Conservation (phyloP, 495 filamentous ascomycete species). For the Penicillium cinerascens region DNA sequence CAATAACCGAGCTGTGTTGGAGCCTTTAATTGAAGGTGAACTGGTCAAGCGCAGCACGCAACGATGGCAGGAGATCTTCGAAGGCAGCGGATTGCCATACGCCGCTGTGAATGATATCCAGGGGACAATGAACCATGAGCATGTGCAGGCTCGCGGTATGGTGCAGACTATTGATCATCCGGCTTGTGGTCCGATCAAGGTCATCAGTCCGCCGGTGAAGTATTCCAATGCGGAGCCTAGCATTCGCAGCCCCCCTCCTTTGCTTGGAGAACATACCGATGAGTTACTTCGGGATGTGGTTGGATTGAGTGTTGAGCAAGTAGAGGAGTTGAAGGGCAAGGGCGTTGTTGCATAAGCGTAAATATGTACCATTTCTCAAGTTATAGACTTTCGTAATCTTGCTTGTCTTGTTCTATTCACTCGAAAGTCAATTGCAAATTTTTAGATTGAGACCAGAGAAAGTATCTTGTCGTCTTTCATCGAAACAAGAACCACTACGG, state of each 20-base stretch:
- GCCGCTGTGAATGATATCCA: slow-evolving; percentile 88
- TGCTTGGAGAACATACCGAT: slow-evolving; percentile 84
- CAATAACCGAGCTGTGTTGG: slow-evolving; percentile 65
- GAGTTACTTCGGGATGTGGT: slow-evolving; percentile 48
- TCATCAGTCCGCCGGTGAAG: slow-evolving; percentile 95
- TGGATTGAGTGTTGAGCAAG: background rate
- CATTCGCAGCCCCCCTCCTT: slow-evolving; percentile 70
- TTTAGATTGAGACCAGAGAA: too few relatives aligned
- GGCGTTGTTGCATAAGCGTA: slow-evolving; percentile 10
- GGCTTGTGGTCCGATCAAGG: slow-evolving; percentile 72
- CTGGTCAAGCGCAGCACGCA: slow-evolving; percentile 72
- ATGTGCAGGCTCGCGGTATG: slow-evolving; percentile 79
- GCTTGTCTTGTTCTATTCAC: too few relatives aligned
- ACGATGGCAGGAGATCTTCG: slow-evolving; percentile 81
- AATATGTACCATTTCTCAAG: background rate
- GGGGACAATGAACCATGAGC: slow-evolving; percentile 72
- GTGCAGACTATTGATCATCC: slow-evolving; percentile 78
- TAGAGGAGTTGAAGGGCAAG: slow-evolving; percentile 5
- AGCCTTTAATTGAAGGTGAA: slow-evolving; percentile 66
- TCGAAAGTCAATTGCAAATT: too few relatives aligned
- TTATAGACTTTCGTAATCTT: background rate
- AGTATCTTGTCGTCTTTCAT: too few relatives aligned
- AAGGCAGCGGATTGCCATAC: slow-evolving; percentile 87
- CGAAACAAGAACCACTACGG: too few relatives aligned
- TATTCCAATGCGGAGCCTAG: slow-evolving; percentile 66